A percentile compares a stretch with the other conserved stretches of the same genome.
Evolutionary conservation across 441 rosid species (phyloP).

Genomic region (Omphalea diandra): DNA sequence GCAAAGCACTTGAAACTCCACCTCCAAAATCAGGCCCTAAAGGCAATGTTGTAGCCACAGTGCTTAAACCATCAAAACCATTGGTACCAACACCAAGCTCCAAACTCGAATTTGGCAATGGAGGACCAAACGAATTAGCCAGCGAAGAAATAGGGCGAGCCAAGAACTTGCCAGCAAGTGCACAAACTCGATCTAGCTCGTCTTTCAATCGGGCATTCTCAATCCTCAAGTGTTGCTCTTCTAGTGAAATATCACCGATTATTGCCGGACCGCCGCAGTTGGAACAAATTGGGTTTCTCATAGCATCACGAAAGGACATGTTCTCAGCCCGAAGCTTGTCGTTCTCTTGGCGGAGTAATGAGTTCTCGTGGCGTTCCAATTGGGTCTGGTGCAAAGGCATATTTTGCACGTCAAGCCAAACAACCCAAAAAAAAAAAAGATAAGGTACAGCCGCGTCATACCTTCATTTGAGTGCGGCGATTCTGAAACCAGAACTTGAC

Average conservation of each 20-base stretch:
- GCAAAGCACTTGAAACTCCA: constrained; percentile 38
- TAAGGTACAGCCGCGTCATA: no score
- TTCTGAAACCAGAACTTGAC: constrained; percentile 99
- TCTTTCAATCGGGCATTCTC: constrained; percentile 92
- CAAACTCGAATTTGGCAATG: constrained; percentile 59
- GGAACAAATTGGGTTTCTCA: constrained; percentile 78
- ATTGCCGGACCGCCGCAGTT: constrained; percentile 89
- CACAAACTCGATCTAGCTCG: constrained; percentile 72
- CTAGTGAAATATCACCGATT: constrained; percentile 68
- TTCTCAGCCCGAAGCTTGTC: constrained; percentile 83
- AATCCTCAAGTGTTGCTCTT: constrained; percentile 83
- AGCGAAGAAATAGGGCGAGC: constrained; percentile 63
- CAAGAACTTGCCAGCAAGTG: constrained; percentile 78
- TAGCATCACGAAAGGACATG: constrained; percentile 69
- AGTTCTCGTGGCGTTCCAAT: constrained; percentile 83
- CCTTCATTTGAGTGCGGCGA: constrained; percentile 98
- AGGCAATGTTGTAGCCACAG: constrained; percentile 50
- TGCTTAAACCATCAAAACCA: constrained; percentile 43
- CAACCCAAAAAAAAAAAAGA: neutral
- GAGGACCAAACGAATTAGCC: constrained; percentile 37
- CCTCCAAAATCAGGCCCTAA: constrained; percentile 45
- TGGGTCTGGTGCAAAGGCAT: constrained; percentile 53
- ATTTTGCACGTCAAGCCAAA: neutral
- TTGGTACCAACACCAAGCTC: constrained; percentile 72
- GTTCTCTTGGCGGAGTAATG: constrained; percentile 70